Evolutionary conservation across 768 basidiomycete genomes (phyloP).

Genomic region (Collybiopsis confluens): DNA sequence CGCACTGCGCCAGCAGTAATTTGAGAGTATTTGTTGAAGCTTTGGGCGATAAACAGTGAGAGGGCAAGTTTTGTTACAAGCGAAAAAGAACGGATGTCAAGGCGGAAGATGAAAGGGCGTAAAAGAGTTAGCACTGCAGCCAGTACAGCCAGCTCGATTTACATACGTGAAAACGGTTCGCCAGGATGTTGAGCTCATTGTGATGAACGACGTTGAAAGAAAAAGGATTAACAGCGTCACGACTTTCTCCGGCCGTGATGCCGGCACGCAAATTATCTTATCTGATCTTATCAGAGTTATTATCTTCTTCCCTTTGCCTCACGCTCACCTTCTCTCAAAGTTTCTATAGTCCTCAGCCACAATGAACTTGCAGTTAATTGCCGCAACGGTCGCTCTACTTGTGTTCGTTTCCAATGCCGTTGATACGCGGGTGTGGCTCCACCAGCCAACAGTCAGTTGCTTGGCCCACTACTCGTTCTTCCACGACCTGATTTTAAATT

Average conservation of each 20-base stretch:
- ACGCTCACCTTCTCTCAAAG: no score
- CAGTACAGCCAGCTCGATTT: background rate
- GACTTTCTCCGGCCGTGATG: no score
- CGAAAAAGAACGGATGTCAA: background rate
- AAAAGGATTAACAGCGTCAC: background rate
- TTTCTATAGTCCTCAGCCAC: no score
- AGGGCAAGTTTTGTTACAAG: conserved; percentile 10
- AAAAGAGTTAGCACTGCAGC: background rate
- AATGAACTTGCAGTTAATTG: no score
- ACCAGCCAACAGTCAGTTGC: no score
- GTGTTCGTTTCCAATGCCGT: conserved; percentile 17
- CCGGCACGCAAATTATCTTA: no score
- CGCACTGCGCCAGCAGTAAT: conserved; percentile 93
- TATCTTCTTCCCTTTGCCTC: no score
- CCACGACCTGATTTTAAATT: no score
- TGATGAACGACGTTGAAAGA: conserved; percentile 11
- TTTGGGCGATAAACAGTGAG: conserved; percentile 24
- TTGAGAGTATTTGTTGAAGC: conserved; percentile 97
- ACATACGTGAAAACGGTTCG: conserved; percentile 77
- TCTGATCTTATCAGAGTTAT: no score
- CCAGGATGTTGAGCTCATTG: conserved; percentile 68
- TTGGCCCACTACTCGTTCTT: no score
- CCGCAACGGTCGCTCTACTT: no score
- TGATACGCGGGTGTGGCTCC: background rate
- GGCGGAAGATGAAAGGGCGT: conserved; percentile 20